Percentiles rank a stretch among this genome's conserved stretches.
phyloP scores from a whole-genome alignment of 306 rosid species.

The Phaseolus lunatus region DNA sequence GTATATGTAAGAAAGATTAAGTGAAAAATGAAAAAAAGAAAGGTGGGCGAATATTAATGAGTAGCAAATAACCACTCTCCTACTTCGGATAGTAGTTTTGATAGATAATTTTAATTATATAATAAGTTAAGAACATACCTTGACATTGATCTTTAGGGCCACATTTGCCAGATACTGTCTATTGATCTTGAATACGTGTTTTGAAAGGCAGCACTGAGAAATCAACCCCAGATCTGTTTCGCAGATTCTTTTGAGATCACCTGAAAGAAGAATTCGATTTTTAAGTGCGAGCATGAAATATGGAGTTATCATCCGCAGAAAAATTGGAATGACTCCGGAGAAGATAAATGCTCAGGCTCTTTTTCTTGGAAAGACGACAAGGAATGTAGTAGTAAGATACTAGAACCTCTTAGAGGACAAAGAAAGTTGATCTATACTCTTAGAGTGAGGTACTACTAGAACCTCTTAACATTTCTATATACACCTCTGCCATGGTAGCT shows the following conservation, averaged over 20 bases:
- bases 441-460: neutral
- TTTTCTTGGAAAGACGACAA: slow-evolving; percentile 1
- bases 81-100: neutral
- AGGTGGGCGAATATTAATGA: neutral
- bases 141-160: slow-evolving; percentile 72
- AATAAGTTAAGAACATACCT: slow-evolving; percentile 44
- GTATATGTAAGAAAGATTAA: slow-evolving; percentile 24
- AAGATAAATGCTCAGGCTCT: neutral
- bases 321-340: slow-evolving; percentile 8
- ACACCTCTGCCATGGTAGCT: neutral
- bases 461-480: neutral
- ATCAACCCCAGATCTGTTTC: slow-evolving; percentile 75
- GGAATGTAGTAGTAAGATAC: neutral
- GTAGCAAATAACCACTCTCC: neutral
- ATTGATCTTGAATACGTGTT: slow-evolving; percentile 65
- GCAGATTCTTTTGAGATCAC: slow-evolving; percentile 76
- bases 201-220: slow-evolving; percentile 77
- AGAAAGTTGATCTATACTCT: slow-evolving; percentile 12
- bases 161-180: slow-evolving; percentile 76
- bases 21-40: neutral
- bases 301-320: slow-evolving; percentile 1
- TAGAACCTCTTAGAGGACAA: neutral
- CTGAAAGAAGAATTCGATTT: slow-evolving; percentile 45
- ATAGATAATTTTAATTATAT: slow-evolving; percentile 26
- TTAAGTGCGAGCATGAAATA: slow-evolving; percentile 25